Conservation (phyloP, 148 eudicot genomes). For the Cornus suecica region DNA sequence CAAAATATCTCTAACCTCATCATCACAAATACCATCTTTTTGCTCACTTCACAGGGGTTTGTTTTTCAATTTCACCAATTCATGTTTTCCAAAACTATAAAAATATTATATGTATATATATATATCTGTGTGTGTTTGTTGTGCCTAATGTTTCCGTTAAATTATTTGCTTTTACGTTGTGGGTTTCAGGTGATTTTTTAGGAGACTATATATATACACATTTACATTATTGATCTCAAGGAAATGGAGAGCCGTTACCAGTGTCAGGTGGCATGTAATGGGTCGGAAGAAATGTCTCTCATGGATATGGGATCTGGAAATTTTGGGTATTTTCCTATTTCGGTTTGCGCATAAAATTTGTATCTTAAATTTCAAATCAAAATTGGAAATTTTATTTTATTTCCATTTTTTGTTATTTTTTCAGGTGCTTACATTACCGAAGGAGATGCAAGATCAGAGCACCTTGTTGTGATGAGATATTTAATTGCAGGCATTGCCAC, state of each 20-base stretch:
- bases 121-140: background rate
- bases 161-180: background rate
- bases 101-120: too few species aligned
- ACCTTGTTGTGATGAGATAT: constrained; percentile 74
- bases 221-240: too few species aligned
- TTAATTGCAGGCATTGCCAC: constrained; percentile 80
- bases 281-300: background rate
- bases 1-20: too few species aligned
- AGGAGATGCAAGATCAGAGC: constrained; percentile 83
- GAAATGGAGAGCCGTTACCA: background rate
- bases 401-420: background rate
- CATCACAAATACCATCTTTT: background rate
- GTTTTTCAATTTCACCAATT: background rate
- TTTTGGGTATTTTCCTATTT: background rate
- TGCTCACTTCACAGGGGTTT: background rate
- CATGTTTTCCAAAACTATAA: background rate
- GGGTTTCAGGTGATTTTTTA: background rate
- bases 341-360: too few species aligned
- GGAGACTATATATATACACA: background rate
- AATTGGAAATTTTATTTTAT: too few species aligned
- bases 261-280: background rate
- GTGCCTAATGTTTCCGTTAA: too few species aligned
- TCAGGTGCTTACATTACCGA: constrained; percentile 67
- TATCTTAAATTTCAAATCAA: too few species aligned
- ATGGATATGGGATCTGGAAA: background rate